A percentile compares a stretch with the other conserved stretches of the same genome.
phyloP scores from a whole-genome alignment of 495 filamentous ascomycete genomes.

The Opeltia flavorubescens region DNA sequence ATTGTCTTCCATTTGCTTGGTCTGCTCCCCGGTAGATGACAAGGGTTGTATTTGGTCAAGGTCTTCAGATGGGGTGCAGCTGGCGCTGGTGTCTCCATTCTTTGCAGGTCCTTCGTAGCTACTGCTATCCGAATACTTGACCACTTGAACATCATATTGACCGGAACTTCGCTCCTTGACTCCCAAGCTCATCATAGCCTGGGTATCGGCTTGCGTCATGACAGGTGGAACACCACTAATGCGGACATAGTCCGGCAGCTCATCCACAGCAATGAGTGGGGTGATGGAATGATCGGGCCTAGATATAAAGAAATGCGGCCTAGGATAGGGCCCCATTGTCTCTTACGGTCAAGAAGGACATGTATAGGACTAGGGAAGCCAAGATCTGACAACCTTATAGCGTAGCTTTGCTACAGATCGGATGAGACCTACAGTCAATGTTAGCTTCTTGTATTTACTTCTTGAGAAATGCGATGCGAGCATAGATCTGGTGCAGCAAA shows the following conservation, averaged over 20 bases:
- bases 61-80: too few species aligned
- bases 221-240: constrained; percentile 24
- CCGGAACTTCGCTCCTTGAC: constrained; percentile 18
- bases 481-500: too few species aligned
- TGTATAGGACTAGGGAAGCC: too few species aligned
- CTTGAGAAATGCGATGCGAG: too few species aligned
- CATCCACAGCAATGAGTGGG: constrained; percentile 50
- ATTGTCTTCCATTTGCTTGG: background rate
- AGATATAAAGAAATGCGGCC: constrained; percentile 38
- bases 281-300: constrained; percentile 44
- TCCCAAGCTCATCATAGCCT: constrained; percentile 31
- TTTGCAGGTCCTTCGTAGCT: background rate
- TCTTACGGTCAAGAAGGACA: background rate
- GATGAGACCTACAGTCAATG: too few species aligned
- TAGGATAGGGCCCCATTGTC: constrained; percentile 6
- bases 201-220: constrained; percentile 23
- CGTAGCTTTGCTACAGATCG: too few species aligned
- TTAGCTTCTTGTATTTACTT: too few species aligned
- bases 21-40: background rate
- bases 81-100: too few species aligned
- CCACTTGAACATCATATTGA: constrained; percentile 22
- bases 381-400: background rate
- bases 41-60: background rate
- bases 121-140: constrained; percentile 11
- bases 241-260: constrained; percentile 33